A percentile compares a stretch with the other conserved stretches of the same genome.
Conservation (phyloP, 257 asterid genomes). For the Nicotiana knightiana region DNA sequence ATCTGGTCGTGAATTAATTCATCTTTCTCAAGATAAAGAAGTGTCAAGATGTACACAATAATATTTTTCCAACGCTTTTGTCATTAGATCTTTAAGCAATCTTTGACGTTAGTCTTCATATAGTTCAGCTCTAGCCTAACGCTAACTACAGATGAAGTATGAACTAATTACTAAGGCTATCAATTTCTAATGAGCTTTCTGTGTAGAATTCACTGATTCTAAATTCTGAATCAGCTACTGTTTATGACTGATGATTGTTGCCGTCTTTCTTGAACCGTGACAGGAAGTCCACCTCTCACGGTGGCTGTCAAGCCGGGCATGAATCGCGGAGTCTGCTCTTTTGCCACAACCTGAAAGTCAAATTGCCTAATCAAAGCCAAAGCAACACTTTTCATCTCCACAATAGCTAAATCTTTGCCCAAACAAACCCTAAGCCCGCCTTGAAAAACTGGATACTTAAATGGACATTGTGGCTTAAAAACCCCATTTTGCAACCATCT, state of each 20-base stretch:
- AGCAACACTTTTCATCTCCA: conserved; percentile 51
- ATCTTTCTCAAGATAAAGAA: background rate
- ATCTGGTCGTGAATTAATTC: background rate
- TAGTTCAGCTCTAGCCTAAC: background rate
- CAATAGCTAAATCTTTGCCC: conserved; percentile 38
- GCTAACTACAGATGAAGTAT: background rate
- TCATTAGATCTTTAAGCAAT: background rate
- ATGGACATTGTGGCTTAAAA: conserved; percentile 34
- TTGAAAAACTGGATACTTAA: conserved; percentile 43
- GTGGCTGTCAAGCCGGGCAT: conserved; percentile 50
- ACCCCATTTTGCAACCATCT: conserved; percentile 35
- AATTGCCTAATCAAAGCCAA: conserved; percentile 38
- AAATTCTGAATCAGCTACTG: background rate
- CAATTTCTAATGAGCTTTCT: no score
- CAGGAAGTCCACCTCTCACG: conserved; percentile 43
- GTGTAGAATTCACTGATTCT: background rate
- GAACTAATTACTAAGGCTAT: background rate
- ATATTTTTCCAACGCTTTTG: background rate
- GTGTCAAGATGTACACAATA: background rate
- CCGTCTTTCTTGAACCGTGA: conserved; percentile 27
- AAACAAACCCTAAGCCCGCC: conserved; percentile 41
- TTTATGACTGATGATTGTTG: background rate
- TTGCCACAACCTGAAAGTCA: conserved; percentile 19
- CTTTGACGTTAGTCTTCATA: background rate
- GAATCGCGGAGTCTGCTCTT: conserved; percentile 20